Evolutionary conservation across 2,329 filamentous ascomycete species (phyloP), one percentile per base, ranked within the genome.

Genomic region (Didymella pomorum): DNA sequence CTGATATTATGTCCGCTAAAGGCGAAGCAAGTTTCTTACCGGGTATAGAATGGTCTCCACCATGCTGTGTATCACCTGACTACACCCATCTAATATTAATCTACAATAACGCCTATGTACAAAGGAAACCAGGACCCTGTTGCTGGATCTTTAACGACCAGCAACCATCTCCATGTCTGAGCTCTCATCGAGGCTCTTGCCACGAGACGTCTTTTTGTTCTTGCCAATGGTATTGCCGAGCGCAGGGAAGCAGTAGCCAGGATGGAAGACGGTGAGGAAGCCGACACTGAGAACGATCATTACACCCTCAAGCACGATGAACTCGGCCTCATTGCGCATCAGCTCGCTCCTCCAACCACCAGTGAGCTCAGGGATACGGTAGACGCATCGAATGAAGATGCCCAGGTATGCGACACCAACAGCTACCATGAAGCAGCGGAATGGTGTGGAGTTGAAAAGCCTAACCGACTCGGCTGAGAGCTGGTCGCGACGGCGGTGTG

Each of bases 221-320:
- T 62, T 63, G 16, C 62, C 62, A 29, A 69, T 62, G 0, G 65
- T 67, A 26, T 68, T 65, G 5, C 58, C 68, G 5, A 76, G 65
- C 3, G 68, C 73, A 10, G 73, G 74, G 68, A 77, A 77, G 66
- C 70, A 76, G 60, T 67, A 72, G 12, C 74, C 74, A 0, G 83
- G 83, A 64, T 85, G 83, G 47, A 82, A 78, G 1, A 76, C 61
- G 1, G 81, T 85, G 58, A 85, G 69, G 1, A 67, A 71, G 4
- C 79, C 55, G n/a, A 77, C 74, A 2, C 83, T 79, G 12, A 84
- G 67, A 3, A 75, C 74, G 49, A 86, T 81, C 81, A 85, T 84
- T 4, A 79, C 78, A n/a, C 83, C 82, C 61, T 85, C 83, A 3
- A 85, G 70, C 6, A 80, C 70, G 65, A 85, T 81, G 65, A 84